phyloP scores from a whole-genome alignment of 768 basidiomycete genomes.

The Chlorophyllum brunneum region DNA sequence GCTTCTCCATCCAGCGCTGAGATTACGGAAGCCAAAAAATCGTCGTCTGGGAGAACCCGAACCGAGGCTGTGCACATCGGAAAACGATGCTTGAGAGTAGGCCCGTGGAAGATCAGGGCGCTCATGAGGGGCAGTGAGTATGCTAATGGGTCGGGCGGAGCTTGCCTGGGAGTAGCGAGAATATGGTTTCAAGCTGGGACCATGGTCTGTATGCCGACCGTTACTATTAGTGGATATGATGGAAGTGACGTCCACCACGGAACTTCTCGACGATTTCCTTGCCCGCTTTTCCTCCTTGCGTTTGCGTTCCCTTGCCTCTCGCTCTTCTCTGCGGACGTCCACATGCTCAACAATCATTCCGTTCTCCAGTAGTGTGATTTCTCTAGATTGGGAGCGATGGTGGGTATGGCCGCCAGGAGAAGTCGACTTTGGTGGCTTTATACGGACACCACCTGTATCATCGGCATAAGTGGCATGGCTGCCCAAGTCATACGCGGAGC shows the following conservation, averaged over 20 bases:
- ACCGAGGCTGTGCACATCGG: conserved; percentile 71
- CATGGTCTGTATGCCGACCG: conserved; percentile 52
- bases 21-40: conserved; percentile 76
- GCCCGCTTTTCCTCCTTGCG: conserved; percentile 69
- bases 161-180: conserved; percentile 57
- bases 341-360: conserved; percentile 90
- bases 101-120: conserved; percentile 60
- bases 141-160: conserved; percentile 56
- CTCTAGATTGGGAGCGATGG: conserved; percentile 54
- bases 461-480: conserved; percentile 43
- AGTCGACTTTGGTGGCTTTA: conserved; percentile 55
- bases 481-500: conserved; percentile 72
- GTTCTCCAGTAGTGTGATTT: conserved; percentile 80
- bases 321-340: conserved; percentile 76
- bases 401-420: conserved; percentile 23
- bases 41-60: conserved; percentile 65
- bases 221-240: conserved; percentile 66
- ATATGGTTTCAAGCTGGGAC: conserved; percentile 43
- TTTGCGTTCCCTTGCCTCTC: conserved; percentile 65
- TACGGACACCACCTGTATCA: conserved; percentile 63
- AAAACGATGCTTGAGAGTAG: conserved; percentile 77
- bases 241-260: conserved; percentile 67
- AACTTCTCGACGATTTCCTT: conserved; percentile 71
- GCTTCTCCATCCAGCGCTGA: conserved; percentile 70
- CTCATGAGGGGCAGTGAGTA: conserved; percentile 55